Evolutionary conservation across 768 basidiomycete species (phyloP).

Genomic region (Pleurotus citrinopileatus): DNA sequence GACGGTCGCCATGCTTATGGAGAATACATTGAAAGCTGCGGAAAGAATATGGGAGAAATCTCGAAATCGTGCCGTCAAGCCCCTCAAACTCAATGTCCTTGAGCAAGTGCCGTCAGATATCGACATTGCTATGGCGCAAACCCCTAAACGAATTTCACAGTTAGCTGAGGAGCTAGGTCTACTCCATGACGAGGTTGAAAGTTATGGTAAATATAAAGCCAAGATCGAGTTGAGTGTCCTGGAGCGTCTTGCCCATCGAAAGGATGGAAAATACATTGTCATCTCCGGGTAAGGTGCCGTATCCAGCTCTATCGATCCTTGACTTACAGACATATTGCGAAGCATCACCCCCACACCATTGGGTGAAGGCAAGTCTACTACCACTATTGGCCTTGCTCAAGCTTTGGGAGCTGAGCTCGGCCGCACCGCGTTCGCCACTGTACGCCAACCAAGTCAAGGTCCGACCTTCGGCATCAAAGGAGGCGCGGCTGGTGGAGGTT

Average conservation of each 20-base stretch:
- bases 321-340: constrained; percentile 12
- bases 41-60: constrained; percentile 74
- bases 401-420: constrained; percentile 93
- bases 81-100: constrained; percentile 74
- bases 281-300: constrained; percentile 86
- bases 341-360: constrained; percentile 96
- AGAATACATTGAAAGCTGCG: constrained; percentile 86
- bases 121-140: constrained; percentile 93
- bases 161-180: constrained; percentile 90
- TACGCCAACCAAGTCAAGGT: constrained; percentile 97
- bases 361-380: constrained; percentile 98
- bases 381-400: constrained; percentile 94
- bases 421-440: constrained; percentile 92
- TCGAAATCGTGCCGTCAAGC: constrained; percentile 66
- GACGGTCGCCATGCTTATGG: constrained; percentile 98
- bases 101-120: constrained; percentile 95
- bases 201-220: constrained; percentile 94
- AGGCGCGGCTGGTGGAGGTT: constrained; percentile 96
- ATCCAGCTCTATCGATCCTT: neutral
- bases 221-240: constrained; percentile 92
- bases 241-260: constrained; percentile 78
- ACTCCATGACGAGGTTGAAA: constrained; percentile 83
- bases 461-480: constrained; percentile 99
- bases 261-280: constrained; percentile 94
- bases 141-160: constrained; percentile 81